Evolutionary conservation across 805 yeast genomes (phyloP).

Genomic region (Metschnikowia reukaufii): DNA sequence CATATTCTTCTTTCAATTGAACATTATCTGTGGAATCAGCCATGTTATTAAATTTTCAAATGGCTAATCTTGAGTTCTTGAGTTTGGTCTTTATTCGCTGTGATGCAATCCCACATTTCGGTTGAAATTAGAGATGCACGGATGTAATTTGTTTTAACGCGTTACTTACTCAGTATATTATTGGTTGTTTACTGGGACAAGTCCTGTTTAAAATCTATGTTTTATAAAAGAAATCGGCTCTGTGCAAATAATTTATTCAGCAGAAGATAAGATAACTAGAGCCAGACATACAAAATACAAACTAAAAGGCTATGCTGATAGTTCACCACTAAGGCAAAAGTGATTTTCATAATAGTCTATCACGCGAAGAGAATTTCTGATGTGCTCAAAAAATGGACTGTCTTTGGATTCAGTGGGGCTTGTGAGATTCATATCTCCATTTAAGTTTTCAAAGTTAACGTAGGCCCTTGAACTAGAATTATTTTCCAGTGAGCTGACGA

Average conservation of each 20-base stretch:
- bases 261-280: no score
- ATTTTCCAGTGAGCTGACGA: neutral
- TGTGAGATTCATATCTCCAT: neutral
- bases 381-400: slow-evolving; percentile 37
- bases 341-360: slow-evolving; percentile 35
- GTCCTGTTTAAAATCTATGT: no score
- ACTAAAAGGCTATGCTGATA: neutral
- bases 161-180: neutral
- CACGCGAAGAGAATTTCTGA: slow-evolving; percentile 39
- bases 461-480: neutral
- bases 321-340: neutral
- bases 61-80: neutral
- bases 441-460: neutral
- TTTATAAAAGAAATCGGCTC: no score
- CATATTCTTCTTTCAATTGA: slow-evolving; percentile 63
- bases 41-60: slow-evolving; percentile 14
- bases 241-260: no score
- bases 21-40: slow-evolving; percentile 11
- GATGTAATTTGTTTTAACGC: neutral
- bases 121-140: neutral
- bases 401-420: slow-evolving; percentile 21
- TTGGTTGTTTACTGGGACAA: neutral
- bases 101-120: neutral
- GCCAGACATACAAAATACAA: no score
- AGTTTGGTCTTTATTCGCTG: neutral